Conservation (phyloP, 2,329 filamentous ascomycete species). For the Arthrobotrys sphaeroides region DNA sequence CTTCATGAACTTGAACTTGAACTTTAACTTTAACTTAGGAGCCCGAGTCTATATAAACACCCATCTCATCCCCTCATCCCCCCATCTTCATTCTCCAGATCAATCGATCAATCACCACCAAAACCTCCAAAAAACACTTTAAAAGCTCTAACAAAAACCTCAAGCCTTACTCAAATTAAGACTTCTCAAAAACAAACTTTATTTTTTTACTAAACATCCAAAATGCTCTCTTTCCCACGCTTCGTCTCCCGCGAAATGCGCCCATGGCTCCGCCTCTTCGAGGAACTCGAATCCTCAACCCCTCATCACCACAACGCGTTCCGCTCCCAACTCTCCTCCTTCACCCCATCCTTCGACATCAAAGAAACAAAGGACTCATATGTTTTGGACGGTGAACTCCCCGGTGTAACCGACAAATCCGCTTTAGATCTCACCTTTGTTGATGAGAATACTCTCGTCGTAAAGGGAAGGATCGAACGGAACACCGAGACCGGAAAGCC, state of each 20-base stretch:
- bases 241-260: constrained; percentile 42
- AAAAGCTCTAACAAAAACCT: neutral
- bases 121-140: neutral
- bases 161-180: neutral
- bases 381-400: constrained; percentile 65
- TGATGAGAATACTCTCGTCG: constrained; percentile 64
- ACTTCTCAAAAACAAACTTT: neutral
- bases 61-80: neutral
- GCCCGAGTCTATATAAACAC: constrained; percentile 34
- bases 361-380: constrained; percentile 63
- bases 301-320: constrained; percentile 12
- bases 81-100: constrained; percentile 32
- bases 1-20: too few relatives aligned
- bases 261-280: constrained; percentile 45
- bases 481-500: constrained; percentile 29
- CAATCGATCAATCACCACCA: too few relatives aligned
- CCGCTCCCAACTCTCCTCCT: constrained; percentile 57
- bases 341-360: constrained; percentile 65
- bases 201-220: neutral
- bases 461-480: constrained; percentile 63
- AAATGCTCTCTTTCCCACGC: constrained; percentile 45
- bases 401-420: constrained; percentile 63
- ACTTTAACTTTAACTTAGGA: neutral
- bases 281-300: constrained; percentile 28
- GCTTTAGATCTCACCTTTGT: constrained; percentile 65